Base-by-base conservation (phyloP, 1,139 yeast genomes). In the Candida tunisiensis region DNA sequence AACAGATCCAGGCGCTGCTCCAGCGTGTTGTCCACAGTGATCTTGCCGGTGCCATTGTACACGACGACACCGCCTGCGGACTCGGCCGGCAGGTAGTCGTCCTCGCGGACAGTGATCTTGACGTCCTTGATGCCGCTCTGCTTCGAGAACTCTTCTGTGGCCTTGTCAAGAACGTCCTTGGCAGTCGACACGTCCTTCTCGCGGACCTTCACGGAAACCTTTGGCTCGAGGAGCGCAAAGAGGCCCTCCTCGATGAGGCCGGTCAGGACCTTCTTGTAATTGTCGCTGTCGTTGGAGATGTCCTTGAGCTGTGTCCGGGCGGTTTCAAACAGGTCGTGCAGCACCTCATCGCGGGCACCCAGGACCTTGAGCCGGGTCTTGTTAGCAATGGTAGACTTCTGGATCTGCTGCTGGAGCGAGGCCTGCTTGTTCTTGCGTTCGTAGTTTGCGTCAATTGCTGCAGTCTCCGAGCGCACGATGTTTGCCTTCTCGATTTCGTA, bases 401-500 rank as follows among this genome's bases (percentile, higher is more conserved):
- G 73, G 49, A 88, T 88, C 60, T 88, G 98, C 56, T 88, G 95
- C 26, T 88, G 78, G 54, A 91, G 71, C 23, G 83, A 62, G 4
- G 93, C 85, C 56, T 85, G 88, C 62, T 88, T 88, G 58, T 78
- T 68, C 52, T 80, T 83, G 44, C 71, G 74, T 40, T 77, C 88
- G 51, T 75, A 82, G 25, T 66, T 59, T 16, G 74, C 60, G 51
- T 91, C 98, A 40, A 91, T 82, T 29, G 88, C 73, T 26, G 91
- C 75, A 31, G 79, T 78, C 59, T 88, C 98, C 9, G 83, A 67
- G 46, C 96, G 77, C 29, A 91, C 96, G 45, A 88, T 72, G 30
- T 82, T 73, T 14, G 95, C 91, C 63, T 88, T 91, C 55, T 88
- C 98, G 47, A 88, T 83, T 56, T 91, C 96, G 53, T 88, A 91